Evolutionary conservation across 2,329 filamentous ascomycete species (phyloP), one percentile per base, ranked within the genome.

Genomic region (Penicillium sp.): DNA sequence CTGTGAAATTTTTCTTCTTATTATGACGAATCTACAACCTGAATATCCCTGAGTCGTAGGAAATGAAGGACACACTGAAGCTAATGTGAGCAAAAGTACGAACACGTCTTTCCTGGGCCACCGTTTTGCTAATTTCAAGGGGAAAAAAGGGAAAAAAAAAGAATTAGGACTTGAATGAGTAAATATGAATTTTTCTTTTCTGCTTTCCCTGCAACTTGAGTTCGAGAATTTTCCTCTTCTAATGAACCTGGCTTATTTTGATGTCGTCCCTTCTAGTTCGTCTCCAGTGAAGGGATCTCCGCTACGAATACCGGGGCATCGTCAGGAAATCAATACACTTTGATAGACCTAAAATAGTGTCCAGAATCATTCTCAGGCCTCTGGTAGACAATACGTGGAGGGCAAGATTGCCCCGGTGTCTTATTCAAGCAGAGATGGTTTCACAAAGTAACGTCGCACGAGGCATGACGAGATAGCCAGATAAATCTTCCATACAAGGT

Each of bases 361-460:
- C 57, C 55, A 57, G 50, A 54, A 57, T 50, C 18, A 26, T 43
- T 35, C 43, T 45, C 47, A 29, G 13, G 39, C 46, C 43, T 42
- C 33, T 39, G 46, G 9, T 33, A 28, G 41, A 38, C 42, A 40
- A 25, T 37, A 28, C 49, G 48, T 54, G 48, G 52, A 53, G 55
- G 54, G 52, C 45, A 56, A 46, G 54, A 59, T 43, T 51, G 55
- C 54, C 58, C 57, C 53, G 58, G 60, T 56, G 51, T 59, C 61
- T 64, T 56, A 58, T 58, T 43, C 32, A 25, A 26, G 29, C 12
- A 65, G 56, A 47, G 53, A 50, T 58, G 55, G 66, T 68, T 62
- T 59, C 65, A 69, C 67, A 62, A 60, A 56, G 66, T 67, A 68
- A 68, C 66, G 66, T 68, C 62, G 60, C 62, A 69, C 63, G 46